Percentiles rank a stretch among this genome's conserved stretches.
Conservation (phyloP, 305 asterid species). For the Ajuga reptans region DNA sequence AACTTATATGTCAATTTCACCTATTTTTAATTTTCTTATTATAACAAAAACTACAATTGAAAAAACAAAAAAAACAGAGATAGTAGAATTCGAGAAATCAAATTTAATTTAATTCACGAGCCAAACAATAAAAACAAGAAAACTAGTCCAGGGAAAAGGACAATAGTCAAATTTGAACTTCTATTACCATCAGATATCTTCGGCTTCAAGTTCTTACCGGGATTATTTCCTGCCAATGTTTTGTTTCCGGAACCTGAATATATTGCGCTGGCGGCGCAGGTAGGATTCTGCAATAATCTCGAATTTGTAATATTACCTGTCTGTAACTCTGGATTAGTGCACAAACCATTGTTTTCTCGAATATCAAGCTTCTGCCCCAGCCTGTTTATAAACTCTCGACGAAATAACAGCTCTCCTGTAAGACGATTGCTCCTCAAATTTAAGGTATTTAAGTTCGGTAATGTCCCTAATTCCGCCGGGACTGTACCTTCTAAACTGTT, state of each 20-base stretch:
- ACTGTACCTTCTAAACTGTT: slow-evolving; percentile 41
- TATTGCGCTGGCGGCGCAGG: slow-evolving; percentile 16
- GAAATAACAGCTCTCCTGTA: slow-evolving; percentile 35
- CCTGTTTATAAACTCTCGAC: slow-evolving; percentile 32
- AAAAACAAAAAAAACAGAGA: too few relatives aligned
- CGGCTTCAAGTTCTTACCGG: slow-evolving; percentile 15
- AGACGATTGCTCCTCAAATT: slow-evolving; percentile 48
- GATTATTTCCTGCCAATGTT: slow-evolving; percentile 22
- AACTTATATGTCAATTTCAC: too few relatives aligned
- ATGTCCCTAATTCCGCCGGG: slow-evolving; percentile 30
- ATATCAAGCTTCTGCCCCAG: slow-evolving; percentile 45
- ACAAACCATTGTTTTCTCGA: slow-evolving; percentile 42
- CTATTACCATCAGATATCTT: not conserved
- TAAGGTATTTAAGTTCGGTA: slow-evolving; percentile 28
- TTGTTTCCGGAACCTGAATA: slow-evolving; percentile 13
- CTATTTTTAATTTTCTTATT: too few relatives aligned
- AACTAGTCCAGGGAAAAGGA: slow-evolving; percentile 12
- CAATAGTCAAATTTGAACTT: slow-evolving; percentile 13
- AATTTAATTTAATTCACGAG: not conserved
- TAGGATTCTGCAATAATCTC: slow-evolving; percentile 21
- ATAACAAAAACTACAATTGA: too few relatives aligned
- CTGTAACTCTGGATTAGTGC: slow-evolving; percentile 11
- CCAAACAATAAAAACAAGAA: slow-evolving; percentile 16
- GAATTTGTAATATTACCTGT: slow-evolving; percentile 9
- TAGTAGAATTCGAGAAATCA: not conserved